A percentile compares a stretch with the other conserved stretches of the same genome.
Conservation (phyloP, 1,284 basidiomycete species). For the Thelephora terrestris region DNA sequence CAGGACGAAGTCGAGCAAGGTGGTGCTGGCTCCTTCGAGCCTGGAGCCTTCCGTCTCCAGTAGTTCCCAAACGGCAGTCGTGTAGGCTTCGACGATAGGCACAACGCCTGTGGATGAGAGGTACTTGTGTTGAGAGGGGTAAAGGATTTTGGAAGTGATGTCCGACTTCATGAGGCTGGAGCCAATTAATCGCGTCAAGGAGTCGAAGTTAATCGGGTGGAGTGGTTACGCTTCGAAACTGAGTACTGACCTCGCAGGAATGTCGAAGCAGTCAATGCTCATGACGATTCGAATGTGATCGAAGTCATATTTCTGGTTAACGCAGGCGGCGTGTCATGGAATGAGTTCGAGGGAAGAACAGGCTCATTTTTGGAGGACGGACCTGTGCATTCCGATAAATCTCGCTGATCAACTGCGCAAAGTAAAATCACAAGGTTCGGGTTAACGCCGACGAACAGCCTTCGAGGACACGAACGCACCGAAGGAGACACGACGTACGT, state of each 20-base stretch:
- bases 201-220: neutral
- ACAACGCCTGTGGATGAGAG: constrained; percentile 9
- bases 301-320: constrained; percentile 12
- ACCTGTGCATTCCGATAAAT: constrained; percentile 15
- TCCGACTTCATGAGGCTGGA: neutral
- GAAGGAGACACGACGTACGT: constrained; percentile 13
- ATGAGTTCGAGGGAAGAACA: too few species aligned
- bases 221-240: neutral
- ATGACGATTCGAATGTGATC: constrained; percentile 8
- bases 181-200: neutral
- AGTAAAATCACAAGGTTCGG: neutral
- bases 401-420: constrained; percentile 10
- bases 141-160: constrained; percentile 8
- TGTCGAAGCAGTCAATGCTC: constrained; percentile 6
- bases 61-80: constrained; percentile 4
- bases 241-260: neutral
- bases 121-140: constrained; percentile 8
- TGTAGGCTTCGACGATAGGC: constrained; percentile 8
- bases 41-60: constrained; percentile 7
- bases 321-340: neutral
- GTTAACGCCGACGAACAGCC: neutral
- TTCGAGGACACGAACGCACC: constrained; percentile 6
- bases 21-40: constrained; percentile 7
- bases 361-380: neutral
- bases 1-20: constrained; percentile 11